phyloP scores from a whole-genome alignment of 2,329 filamentous ascomycete genomes.

The Chaetomiaceae sp. region DNA sequence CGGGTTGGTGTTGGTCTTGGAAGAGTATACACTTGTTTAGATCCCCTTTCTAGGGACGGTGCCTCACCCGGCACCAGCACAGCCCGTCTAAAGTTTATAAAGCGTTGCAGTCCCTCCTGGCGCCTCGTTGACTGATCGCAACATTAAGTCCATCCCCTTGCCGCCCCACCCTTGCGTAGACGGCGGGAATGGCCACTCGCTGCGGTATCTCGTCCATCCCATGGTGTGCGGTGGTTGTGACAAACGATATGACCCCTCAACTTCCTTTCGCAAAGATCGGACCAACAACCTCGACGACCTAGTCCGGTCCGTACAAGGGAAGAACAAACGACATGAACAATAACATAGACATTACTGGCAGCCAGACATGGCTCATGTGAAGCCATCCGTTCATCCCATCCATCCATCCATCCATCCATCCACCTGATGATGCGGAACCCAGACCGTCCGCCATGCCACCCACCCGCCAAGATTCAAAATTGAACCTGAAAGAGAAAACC shows the following conservation, averaged over 20 bases:
- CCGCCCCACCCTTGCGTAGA: not conserved
- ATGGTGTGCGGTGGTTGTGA: too few relatives aligned
- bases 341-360: constrained; percentile 20
- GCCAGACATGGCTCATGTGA: constrained; percentile 8
- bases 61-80: not conserved
- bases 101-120: not conserved
- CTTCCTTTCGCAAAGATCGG: too few relatives aligned
- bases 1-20: not conserved
- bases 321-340: constrained; percentile 8
- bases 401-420: not conserved
- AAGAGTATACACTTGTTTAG: not conserved
- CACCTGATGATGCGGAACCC: not conserved
- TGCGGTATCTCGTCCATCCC: constrained; percentile 4
- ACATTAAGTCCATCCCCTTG: constrained; percentile 2
- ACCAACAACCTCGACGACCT: too few relatives aligned
- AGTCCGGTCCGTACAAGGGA: not conserved
- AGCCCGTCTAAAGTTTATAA: constrained; percentile 1
- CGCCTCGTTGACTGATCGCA: not conserved
- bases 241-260: too few relatives aligned
- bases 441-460: not conserved
- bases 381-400: too few relatives aligned
- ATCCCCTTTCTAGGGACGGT: not conserved
- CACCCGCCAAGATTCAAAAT: not conserved
- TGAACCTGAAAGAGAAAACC: not conserved
- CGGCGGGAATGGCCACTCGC: not conserved